Evolutionary conservation across 129 eudicot genomes (phyloP), one percentile per base, ranked within the genome.

Genomic region (Lactuca sativa): DNA sequence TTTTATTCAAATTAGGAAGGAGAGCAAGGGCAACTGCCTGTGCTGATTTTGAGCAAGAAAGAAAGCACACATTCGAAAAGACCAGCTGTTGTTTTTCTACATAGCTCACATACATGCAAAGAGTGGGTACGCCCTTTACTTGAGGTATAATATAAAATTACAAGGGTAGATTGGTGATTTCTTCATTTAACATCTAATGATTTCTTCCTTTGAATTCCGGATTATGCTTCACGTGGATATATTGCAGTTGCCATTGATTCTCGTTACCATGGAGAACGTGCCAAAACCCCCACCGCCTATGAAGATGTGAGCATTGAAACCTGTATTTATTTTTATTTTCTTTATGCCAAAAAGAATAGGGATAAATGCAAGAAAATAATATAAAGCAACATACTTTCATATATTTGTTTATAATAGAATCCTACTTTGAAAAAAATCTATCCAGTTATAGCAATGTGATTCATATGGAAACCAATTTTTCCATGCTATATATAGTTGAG

Each of bases 171-270:
- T 25, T 25, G 30, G 30, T 25, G 1, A 25, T 25, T 82, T 87
- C 82, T 89, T 66, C 30, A 25, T 25, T 25, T 25, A 25, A 25
- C 30, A 25, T 44, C 33, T 41, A 15, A 52, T 32, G 12, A 25
- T 51, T 51, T 25, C 5, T n/a, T 41, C 33, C 31, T 17, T 17
- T 33, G 12, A 48, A 38, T 79, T 66, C 82, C 85, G 95, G 96
- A 90, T 33, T 93, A 89, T 80, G 98, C 97, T 77, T 93, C 98
- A 64, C 90, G 90, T 54, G 95, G 91, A 68, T 93, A 93, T 75
- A 75, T 93, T 60, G 78, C 97, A 48, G 78, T 89, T 59, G 92
- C 96, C 40, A 78, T 89, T 63, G 98, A 93, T 83, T 93, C 97
- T 67, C 97, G 97, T 25, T 25, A 25, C 30, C 30, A 25, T 25